Base-by-base conservation (phyloP, 2,329 filamentous ascomycete genomes). In the Alternaria solani region DNA sequence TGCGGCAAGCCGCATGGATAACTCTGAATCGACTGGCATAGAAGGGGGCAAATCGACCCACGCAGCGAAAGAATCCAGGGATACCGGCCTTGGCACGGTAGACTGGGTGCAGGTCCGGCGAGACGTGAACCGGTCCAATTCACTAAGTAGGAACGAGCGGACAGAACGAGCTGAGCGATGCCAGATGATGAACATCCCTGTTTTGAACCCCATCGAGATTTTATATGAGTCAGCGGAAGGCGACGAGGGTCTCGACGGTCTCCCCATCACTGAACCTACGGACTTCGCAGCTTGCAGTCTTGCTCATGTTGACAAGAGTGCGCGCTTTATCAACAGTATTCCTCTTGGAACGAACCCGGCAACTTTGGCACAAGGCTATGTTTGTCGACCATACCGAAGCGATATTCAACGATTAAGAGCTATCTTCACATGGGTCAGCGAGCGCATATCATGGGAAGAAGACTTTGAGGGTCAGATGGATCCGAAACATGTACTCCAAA, bases 21-120 rank as follows among this genome's bases (percentile, higher is more conserved):
- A 63, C 25, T 81, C 81, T 57, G 84, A 82, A 2, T 78, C 88
- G 7, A 83, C 81, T 14, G 82, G 82, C 0, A 86, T 91, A 48
- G 81, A 85, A 39, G 85, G 86, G 20, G 85, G 84, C 51, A 68
- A 68, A 44, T 36, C 67, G 26, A 63, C 61, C 7, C 70, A 69
- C 62, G 67, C 73, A 1, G 44, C 65, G 14, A 74, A 63, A n/a
- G 80, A 85, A 5, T 86, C 88, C 14, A 85, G 87, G 57, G 93
- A 96, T 18, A 91, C 91, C 85, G 92, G 91, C 2, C 78, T 91
- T 7, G 85, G 81, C 69, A 82, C 84, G 1, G 86, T 91, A 14
- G 94, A 98, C 76, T 99, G 95, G 94, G 93, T 99, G n/a, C 94
- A 98, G 76, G 93, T 98, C 23, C 90, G 95, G 36, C 88, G 95